phyloP scores from a whole-genome alignment of 192 early-diverging fungal genomes.

The Thoreauomyces humboldtii region DNA sequence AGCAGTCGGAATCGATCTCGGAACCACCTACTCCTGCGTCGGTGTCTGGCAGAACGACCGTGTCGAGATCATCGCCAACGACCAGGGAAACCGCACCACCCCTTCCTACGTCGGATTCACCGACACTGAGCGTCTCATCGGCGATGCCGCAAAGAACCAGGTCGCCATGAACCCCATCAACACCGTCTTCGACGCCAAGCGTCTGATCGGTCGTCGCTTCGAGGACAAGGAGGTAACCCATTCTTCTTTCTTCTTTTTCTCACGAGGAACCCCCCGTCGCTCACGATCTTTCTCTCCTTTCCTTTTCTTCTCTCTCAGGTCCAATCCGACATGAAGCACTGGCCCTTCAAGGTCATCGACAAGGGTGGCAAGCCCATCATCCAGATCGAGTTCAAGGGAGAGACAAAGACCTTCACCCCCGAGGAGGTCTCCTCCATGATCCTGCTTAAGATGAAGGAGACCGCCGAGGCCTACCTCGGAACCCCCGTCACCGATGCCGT shows the following conservation, averaged over 20 bases:
- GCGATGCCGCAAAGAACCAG: conserved; percentile 99
- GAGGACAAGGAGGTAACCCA: conserved; percentile 85
- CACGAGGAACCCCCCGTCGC: too few species aligned
- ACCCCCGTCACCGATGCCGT: conserved; percentile 86
- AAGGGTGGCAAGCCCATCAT: conserved; percentile 86
- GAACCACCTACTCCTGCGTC: conserved; percentile 56
- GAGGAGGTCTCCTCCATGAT: conserved; percentile 98
- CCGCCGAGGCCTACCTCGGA: conserved; percentile 83
- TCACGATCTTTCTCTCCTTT: too few species aligned
- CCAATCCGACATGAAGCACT: conserved; percentile 99
- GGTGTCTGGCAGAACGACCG: conserved; percentile 69
- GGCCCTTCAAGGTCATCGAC: conserved; percentile 93
- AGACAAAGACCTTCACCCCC: conserved; percentile 93
- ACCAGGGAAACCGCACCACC: conserved; percentile 98
- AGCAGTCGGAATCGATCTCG: conserved; percentile 96
- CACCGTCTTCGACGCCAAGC: conserved; percentile 99
- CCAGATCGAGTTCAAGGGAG: conserved; percentile 89
- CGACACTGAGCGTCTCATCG: conserved; percentile 96
- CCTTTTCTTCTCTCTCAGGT: too few species aligned
- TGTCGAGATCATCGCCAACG: conserved; percentile 98
- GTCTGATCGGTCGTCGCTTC: conserved; percentile 95
- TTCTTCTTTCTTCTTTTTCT: too few species aligned
- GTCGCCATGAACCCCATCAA: conserved; percentile 97
- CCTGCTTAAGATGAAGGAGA: conserved; percentile 98
- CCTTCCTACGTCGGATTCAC: conserved; percentile 97